phyloP scores from a whole-genome alignment of 805 yeast genomes.

The Schwanniomyces pseudopolymorphus region DNA sequence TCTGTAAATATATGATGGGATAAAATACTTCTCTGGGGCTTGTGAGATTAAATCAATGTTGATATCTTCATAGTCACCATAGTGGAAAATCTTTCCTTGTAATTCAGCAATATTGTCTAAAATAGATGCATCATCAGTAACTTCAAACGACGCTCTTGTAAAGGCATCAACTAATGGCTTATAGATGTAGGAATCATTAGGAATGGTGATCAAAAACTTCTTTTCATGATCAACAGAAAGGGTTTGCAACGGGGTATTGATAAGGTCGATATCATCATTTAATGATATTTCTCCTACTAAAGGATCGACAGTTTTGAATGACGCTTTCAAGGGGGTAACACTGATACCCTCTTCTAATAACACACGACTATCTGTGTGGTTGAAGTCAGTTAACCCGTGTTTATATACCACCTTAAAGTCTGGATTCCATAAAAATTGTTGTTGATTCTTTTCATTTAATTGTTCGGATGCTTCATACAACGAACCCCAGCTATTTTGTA shows the following conservation, averaged over 20 bases:
- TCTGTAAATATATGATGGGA: conserved; percentile 82
- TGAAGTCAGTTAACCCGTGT: conserved; percentile 38
- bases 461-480: conserved; percentile 41
- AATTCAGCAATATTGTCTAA: conserved; percentile 14
- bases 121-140: conserved; percentile 21
- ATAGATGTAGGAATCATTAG: conserved; percentile 39
- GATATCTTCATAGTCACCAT: conserved; percentile 86
- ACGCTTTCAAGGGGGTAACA: conserved; percentile 60
- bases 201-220: conserved; percentile 38
- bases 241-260: neutral
- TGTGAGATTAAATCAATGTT: conserved; percentile 65
- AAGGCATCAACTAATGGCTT: conserved; percentile 43
- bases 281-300: conserved; percentile 59
- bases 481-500: conserved; percentile 78
- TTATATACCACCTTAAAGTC: conserved; percentile 68
- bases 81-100: conserved; percentile 57
- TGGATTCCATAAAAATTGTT: conserved; percentile 79
- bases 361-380: conserved; percentile 68
- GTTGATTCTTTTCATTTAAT: conserved; percentile 24
- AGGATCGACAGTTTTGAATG: conserved; percentile 55
- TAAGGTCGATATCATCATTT: conserved; percentile 14
- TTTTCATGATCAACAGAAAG: neutral
- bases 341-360: conserved; percentile 63
- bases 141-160: conserved; percentile 14
- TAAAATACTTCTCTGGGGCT: conserved; percentile 49